phyloP scores from a whole-genome alignment of 345 rosid species.

The Eucalyptus caleyi region DNA sequence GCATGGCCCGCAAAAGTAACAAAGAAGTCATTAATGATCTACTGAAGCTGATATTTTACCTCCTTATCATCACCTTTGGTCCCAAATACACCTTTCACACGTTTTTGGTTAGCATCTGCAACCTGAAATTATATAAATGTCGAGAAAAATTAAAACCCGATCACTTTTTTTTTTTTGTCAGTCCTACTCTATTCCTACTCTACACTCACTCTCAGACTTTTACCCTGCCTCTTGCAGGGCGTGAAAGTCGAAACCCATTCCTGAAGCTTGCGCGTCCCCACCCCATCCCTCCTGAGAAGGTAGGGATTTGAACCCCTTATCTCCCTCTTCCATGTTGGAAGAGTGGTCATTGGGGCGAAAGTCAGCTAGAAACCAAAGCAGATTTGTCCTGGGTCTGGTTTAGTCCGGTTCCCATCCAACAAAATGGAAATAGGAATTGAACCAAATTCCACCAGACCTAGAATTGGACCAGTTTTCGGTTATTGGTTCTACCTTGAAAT shows the following conservation, averaged over 20 bases:
- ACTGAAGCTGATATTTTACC: conserved; percentile 9
- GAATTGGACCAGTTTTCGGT: fast-evolving
- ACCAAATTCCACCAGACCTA: fast-evolving
- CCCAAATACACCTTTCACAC: conserved; percentile 84
- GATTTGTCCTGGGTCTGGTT: fast-evolving
- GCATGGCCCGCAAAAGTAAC: too few relatives aligned
- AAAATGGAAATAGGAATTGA: not conserved
- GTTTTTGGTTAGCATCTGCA: conserved; percentile 69
- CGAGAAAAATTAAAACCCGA: not conserved
- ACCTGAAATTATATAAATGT: conserved; percentile 30
- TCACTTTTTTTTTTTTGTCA: too few relatives aligned
- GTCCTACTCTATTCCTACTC: too few relatives aligned
- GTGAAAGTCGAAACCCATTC: too few relatives aligned
- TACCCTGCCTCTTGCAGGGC: too few relatives aligned
- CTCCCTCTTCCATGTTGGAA: too few relatives aligned
- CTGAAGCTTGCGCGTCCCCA: too few relatives aligned
- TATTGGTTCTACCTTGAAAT: fast-evolving
- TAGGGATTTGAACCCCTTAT: too few relatives aligned
- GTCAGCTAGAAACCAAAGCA: not conserved
- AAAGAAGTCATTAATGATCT: too few relatives aligned
- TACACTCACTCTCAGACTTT: too few relatives aligned
- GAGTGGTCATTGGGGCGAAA: too few relatives aligned
- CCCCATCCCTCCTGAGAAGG: too few relatives aligned
- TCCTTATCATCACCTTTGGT: conserved; percentile 92
- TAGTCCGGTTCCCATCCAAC: not conserved